Evolutionary conservation across 139 green algal genomes (phyloP).

Genomic region (Pseudopediastrum boryanum): DNA sequence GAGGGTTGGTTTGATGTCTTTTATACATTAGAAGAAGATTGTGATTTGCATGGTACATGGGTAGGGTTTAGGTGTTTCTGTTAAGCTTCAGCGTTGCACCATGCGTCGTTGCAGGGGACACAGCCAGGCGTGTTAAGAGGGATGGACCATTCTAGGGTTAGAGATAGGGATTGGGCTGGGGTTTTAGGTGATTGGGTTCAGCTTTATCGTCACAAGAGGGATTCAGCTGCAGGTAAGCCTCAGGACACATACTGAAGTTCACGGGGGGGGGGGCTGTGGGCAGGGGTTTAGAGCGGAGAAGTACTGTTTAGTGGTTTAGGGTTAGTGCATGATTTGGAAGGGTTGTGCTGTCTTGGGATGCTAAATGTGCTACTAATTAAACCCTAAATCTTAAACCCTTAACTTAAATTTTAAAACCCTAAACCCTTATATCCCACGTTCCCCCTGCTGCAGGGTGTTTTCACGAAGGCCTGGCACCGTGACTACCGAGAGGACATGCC

Average conservation of each 20-base stretch:
- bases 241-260: too few species aligned
- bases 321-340: background rate
- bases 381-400: background rate
- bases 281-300: too few species aligned
- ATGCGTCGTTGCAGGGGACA: too few species aligned
- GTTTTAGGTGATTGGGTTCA: constrained; percentile 14
- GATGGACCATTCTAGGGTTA: background rate
- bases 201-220: constrained; percentile 22
- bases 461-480: constrained; percentile 21
- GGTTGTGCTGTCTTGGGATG: background rate
- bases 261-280: too few species aligned
- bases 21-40: background rate
- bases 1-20: background rate
- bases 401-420: background rate
- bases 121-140: too few species aligned
- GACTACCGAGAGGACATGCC: too few species aligned
- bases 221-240: constrained; percentile 36
- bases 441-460: background rate
- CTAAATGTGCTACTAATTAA: background rate
- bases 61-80: background rate
- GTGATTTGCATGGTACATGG: background rate
- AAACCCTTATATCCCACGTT: background rate
- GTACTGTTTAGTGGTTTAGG: too few species aligned
- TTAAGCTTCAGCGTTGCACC: background rate
- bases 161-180: background rate